These are phyloP conservation scores for Rhizopogon vulgaris DNA, from an alignment of 768 basidiomycete species.

Conservation along the genomic window DNA sequence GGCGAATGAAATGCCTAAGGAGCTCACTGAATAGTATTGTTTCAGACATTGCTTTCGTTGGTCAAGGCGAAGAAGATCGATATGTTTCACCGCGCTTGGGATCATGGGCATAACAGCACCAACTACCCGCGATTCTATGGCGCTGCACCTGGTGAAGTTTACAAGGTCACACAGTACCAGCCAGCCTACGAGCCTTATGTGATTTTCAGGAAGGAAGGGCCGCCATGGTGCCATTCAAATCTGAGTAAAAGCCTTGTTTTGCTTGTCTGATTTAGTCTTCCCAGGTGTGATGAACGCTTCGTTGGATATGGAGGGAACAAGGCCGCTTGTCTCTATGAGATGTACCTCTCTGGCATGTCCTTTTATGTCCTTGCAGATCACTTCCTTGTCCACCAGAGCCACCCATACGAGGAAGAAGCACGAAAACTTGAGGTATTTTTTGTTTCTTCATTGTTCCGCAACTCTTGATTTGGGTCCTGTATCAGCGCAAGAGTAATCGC, in stretches of 20 bases:
- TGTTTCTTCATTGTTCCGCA: background rate
- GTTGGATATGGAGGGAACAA: constrained; percentile 91
- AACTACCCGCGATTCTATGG: constrained; percentile 68
- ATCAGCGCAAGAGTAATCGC: constrained; percentile 66
- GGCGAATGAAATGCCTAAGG: background rate
- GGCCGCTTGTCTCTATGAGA: constrained; percentile 86
- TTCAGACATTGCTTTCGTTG: constrained; percentile 52
- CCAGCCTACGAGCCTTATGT: constrained; percentile 87
- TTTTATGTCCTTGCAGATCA: constrained; percentile 84
- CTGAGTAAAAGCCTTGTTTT: background rate
- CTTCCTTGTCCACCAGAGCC: constrained; percentile 85
- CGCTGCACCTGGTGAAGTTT: constrained; percentile 58
- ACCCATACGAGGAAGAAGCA: constrained; percentile 70
- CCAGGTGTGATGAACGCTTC: constrained; percentile 87
- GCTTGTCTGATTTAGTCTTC: background rate
- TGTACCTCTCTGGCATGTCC: constrained; percentile 81
- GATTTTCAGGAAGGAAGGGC: constrained; percentile 69
- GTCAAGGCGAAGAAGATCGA: constrained; percentile 49
- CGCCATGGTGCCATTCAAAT: constrained; percentile 54
- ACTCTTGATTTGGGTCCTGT: background rate
- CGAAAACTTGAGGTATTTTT: constrained; percentile 59
- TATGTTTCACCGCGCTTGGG: constrained; percentile 78
- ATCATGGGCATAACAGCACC: constrained; percentile 73
- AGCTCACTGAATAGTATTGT: background rate
- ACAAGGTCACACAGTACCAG: constrained; percentile 72